A percentile compares a stretch with the other conserved stretches of the same genome.
These are phyloP conservation scores for Nelumbo lutea DNA, from an alignment of 164 flowering plant species.

Conservation along the genomic window DNA sequence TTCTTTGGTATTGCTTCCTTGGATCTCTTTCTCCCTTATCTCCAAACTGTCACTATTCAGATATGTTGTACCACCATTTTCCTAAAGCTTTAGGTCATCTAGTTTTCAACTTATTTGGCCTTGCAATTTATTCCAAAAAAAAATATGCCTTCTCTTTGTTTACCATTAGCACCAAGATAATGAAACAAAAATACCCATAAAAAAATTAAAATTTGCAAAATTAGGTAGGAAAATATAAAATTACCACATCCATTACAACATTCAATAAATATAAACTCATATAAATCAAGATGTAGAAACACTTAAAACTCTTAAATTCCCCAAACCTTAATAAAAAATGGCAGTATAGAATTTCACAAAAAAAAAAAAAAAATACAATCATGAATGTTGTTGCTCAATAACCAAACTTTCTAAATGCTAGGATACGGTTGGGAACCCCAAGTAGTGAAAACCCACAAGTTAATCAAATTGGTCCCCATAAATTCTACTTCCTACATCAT, in stretches of 20 bases:
- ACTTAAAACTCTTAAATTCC: too few species aligned
- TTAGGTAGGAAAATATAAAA: background rate
- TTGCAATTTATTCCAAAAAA: conserved; percentile 28
- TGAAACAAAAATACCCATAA: background rate
- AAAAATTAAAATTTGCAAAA: background rate
- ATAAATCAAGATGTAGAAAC: background rate
- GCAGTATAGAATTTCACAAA: too few species aligned
- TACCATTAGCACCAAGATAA: background rate
- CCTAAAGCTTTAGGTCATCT: conserved; percentile 27
- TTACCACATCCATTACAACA: background rate
- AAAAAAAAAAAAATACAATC: too few species aligned
- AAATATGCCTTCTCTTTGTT: background rate
- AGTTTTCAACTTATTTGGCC: conserved; percentile 65
- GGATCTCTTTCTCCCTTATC: conserved; percentile 26
- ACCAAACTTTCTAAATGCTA: background rate
- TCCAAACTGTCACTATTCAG: conserved; percentile 29
- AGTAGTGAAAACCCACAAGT: background rate
- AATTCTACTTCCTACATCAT: too few species aligned
- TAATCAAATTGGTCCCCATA: background rate
- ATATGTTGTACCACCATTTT: conserved; percentile 8
- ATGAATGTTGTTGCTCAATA: too few species aligned
- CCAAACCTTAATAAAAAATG: too few species aligned
- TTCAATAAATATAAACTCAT: background rate
- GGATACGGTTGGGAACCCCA: background rate
- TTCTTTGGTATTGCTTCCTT: conserved; percentile 19